Evolutionary conservation across 768 basidiomycete genomes (phyloP).

Genomic region (Suillus hirtellus): DNA sequence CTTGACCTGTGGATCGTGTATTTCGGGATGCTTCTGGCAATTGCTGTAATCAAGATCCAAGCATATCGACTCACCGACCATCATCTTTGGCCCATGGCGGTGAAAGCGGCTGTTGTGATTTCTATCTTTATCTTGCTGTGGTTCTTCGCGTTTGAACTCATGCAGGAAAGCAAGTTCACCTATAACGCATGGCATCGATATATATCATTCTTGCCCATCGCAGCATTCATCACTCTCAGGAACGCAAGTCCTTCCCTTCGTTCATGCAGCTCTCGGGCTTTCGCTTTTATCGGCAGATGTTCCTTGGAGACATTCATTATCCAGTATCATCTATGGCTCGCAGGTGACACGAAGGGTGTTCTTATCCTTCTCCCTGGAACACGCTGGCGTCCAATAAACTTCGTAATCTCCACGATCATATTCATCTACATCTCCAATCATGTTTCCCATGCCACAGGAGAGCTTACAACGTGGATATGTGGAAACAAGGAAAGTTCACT

Average conservation of each 20-base stretch:
- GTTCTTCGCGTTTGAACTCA: conserved; percentile 84
- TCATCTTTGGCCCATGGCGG: conserved; percentile 58
- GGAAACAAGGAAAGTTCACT: conserved; percentile 31
- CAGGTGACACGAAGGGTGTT: conserved; percentile 80
- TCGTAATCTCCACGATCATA: conserved; percentile 69
- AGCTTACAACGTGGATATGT: conserved; percentile 64
- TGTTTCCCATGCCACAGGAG: conserved; percentile 72
- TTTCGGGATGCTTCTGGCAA: conserved; percentile 77
- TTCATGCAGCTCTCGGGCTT: conserved; percentile 64
- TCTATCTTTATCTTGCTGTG: conserved; percentile 61
- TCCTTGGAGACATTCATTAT: conserved; percentile 92
- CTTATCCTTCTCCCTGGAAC: conserved; percentile 78
- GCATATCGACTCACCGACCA: conserved; percentile 72
- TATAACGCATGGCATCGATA: conserved; percentile 89
- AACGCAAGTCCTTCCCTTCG: conserved; percentile 74
- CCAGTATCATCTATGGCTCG: conserved; percentile 87
- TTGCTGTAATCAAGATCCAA: conserved; percentile 72
- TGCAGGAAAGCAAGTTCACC: conserved; percentile 73
- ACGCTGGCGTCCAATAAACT: conserved; percentile 73
- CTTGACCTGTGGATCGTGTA: conserved; percentile 91
- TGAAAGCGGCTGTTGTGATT: conserved; percentile 47
- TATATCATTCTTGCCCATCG: conserved; percentile 78
- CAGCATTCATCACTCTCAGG: conserved; percentile 72
- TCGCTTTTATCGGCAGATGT: conserved; percentile 82
- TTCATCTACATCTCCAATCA: conserved; percentile 82